Conservation (phyloP, 1,284 basidiomycete species). For the Ustilago xerochloae region DNA sequence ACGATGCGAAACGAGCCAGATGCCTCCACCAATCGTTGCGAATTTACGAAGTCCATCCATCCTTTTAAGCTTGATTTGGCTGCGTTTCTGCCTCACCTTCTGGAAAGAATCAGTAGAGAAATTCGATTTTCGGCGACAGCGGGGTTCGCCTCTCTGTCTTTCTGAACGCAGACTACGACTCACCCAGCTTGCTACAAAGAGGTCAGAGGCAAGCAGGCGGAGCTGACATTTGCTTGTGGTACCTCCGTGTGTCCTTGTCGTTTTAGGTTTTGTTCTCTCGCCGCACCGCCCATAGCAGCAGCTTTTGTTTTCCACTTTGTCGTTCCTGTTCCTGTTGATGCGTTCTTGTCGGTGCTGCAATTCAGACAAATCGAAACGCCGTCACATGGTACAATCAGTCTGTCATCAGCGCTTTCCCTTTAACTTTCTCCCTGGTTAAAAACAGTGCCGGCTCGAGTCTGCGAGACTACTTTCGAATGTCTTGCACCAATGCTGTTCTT, state of each 20-base stretch:
- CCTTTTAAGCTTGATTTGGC: background rate
- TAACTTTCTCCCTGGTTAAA: too few relatives aligned
- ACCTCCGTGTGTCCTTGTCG: constrained; percentile 2
- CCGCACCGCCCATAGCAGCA: background rate
- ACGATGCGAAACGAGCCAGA: too few relatives aligned
- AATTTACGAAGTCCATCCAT: too few relatives aligned
- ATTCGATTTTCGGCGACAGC: constrained; percentile 4
- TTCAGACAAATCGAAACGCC: background rate
- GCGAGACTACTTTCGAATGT: too few relatives aligned
- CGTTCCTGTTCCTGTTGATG: too few relatives aligned
- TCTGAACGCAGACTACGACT: background rate
- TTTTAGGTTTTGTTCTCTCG: background rate
- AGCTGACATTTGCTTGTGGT: background rate
- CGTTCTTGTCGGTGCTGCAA: background rate
- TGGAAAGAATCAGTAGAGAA: background rate
- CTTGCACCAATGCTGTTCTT: background rate
- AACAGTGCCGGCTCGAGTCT: too few relatives aligned
- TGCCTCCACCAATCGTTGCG: background rate
- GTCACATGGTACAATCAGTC: background rate
- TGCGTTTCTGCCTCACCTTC: background rate
- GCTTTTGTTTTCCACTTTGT: background rate
- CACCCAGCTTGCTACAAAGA: background rate
- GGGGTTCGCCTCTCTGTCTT: background rate
- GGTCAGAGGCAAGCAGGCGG: background rate
- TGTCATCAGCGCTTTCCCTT: background rate